phyloP scores from a whole-genome alignment of 164 flowering plant species.

The Kingdonia uniflora region DNA sequence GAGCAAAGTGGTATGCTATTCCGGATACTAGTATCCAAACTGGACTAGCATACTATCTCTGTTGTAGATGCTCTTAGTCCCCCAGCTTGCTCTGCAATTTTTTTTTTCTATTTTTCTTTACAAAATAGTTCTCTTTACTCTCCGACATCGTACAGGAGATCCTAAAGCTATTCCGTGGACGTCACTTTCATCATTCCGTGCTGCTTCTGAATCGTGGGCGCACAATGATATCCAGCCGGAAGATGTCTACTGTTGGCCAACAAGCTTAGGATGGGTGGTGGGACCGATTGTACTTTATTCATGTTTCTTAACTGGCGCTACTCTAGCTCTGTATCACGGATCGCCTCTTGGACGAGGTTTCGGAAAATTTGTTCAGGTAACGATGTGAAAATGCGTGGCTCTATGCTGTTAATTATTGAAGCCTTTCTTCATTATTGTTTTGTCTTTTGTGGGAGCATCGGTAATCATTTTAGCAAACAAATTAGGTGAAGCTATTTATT shows the following conservation, averaged over 20 bases:
- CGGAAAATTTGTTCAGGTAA: slow-evolving; percentile 91
- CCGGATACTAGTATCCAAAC: too few species aligned
- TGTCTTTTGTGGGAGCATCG: too few species aligned
- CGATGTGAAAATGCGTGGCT: too few species aligned
- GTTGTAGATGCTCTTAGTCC: too few species aligned
- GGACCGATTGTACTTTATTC: slow-evolving; percentile 63
- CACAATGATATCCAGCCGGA: slow-evolving; percentile 41
- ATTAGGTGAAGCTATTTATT: too few species aligned
- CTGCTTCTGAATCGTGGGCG: slow-evolving; percentile 73
- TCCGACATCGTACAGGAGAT: slow-evolving; percentile 41
- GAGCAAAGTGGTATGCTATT: too few species aligned
- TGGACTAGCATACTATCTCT: too few species aligned
- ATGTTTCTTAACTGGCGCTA: slow-evolving; percentile 66
- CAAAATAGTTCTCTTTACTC: not conserved
- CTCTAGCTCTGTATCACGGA: slow-evolving; percentile 88
- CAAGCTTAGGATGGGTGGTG: slow-evolving; percentile 94
- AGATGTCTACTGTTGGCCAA: slow-evolving; percentile 82
- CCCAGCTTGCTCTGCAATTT: not conserved
- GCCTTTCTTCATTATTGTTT: too few species aligned
- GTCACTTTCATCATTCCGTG: slow-evolving; percentile 69
- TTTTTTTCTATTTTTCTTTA: not conserved
- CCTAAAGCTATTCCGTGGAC: slow-evolving; percentile 98
- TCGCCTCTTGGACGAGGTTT: slow-evolving; percentile 84
- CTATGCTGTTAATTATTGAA: too few species aligned
- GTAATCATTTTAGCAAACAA: too few species aligned